Evolutionary conservation across 2,329 filamentous ascomycete genomes (phyloP).

Genomic region (Cladobotryum mycophilum): DNA sequence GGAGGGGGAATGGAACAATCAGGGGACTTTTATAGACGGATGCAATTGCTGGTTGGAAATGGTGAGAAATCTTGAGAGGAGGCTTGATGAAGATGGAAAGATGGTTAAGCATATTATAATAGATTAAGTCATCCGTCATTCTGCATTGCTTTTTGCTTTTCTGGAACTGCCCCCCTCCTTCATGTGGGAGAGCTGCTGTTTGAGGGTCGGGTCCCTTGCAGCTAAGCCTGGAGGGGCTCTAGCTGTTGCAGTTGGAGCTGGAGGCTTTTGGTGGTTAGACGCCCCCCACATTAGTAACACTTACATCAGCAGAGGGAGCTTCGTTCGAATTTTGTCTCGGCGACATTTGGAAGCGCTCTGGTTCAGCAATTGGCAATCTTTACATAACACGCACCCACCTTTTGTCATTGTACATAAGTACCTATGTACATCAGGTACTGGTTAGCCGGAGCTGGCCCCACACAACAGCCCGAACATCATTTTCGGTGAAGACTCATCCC

Average conservation of each 20-base stretch:
- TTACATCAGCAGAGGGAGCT: conserved; percentile 22
- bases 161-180: neutral
- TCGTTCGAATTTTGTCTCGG: neutral
- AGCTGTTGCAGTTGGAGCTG: too few relatives aligned
- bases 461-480: too few relatives aligned
- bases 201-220: neutral
- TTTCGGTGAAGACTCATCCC: too few relatives aligned
- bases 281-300: conserved; percentile 20
- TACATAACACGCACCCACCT: neutral
- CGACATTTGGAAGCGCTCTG: too few relatives aligned
- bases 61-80: conserved; percentile 2
- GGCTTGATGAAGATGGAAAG: neutral
- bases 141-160: neutral
- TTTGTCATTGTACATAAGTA: too few relatives aligned
- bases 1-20: neutral
- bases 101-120: neutral
- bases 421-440: too few relatives aligned
- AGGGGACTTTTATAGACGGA: conserved; percentile 5
- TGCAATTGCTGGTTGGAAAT: neutral
- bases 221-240: neutral
- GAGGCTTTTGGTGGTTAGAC: neutral
- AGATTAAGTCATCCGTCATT: neutral
- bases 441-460: too few relatives aligned
- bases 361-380: neutral
- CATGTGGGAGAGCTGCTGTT: neutral